phyloP scores from a whole-genome alignment of 1,284 basidiomycete genomes.

The Melampsora americana region DNA sequence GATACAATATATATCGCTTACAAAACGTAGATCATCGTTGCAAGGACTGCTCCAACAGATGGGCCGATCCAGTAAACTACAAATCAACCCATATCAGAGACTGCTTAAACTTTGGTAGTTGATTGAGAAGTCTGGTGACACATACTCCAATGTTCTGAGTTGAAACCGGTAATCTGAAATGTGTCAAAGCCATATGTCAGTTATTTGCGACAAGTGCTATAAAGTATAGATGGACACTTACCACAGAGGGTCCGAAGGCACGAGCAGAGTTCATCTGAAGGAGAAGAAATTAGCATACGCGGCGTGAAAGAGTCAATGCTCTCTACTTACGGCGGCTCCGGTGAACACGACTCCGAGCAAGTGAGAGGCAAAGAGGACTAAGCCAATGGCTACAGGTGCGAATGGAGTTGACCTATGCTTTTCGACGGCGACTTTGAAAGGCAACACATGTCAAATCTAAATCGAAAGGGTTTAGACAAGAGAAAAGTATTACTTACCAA shows the following conservation, averaged over 20 bases:
- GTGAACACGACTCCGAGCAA: slow-evolving; percentile 46
- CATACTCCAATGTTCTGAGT: slow-evolving; percentile 40
- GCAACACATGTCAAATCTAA: background rate
- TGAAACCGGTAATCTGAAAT: slow-evolving; percentile 33
- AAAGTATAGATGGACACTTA: slow-evolving; percentile 10
- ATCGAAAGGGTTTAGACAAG: background rate
- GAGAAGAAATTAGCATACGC: background rate
- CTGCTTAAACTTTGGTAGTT: background rate
- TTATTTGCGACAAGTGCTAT: background rate
- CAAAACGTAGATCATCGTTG: slow-evolving; percentile 34
- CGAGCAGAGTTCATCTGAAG: slow-evolving; percentile 43
- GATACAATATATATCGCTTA: background rate
- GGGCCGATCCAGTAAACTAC: slow-evolving; percentile 41
- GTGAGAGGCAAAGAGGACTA: slow-evolving; percentile 46
- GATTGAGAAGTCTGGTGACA: background rate
- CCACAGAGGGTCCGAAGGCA: slow-evolving; percentile 47
- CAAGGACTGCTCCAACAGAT: slow-evolving; percentile 26
- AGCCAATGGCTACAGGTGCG: slow-evolving; percentile 46
- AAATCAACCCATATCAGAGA: background rate
- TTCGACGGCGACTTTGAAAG: slow-evolving; percentile 45
- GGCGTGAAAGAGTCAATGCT: background rate
- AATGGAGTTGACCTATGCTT: slow-evolving; percentile 46
- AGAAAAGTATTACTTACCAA: background rate
- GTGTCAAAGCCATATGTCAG: background rate
- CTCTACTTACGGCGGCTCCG: slow-evolving; percentile 46